Evolutionary conservation across 306 rosid genomes (phyloP).

Genomic region (Castanopsis chinensis): DNA sequence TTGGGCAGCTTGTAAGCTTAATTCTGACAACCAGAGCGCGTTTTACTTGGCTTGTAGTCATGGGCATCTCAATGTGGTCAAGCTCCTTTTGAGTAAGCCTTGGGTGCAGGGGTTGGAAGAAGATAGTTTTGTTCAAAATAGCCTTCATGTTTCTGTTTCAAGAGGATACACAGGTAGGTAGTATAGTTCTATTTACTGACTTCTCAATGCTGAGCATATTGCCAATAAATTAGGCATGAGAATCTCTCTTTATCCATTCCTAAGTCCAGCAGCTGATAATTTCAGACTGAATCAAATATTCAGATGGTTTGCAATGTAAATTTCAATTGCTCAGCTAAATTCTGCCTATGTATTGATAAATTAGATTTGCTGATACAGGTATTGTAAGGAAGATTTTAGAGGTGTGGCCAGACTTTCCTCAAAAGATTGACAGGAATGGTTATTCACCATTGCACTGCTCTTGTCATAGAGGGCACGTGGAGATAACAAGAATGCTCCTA

Average conservation of each 20-base stretch:
- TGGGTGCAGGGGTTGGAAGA: constrained; percentile 29
- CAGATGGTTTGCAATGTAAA: not conserved
- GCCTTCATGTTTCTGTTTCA: constrained; percentile 50
- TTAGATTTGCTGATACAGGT: constrained; percentile 38
- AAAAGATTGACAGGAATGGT: constrained; percentile 45
- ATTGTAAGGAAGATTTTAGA: constrained; percentile 54
- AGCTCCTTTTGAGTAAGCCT: constrained; percentile 36
- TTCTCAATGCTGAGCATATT: not conserved
- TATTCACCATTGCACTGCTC: constrained; percentile 59
- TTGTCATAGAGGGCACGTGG: constrained; percentile 39
- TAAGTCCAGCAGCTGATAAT: not conserved
- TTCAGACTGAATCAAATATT: not conserved
- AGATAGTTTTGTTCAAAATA: constrained; percentile 39
- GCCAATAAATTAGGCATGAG: not conserved
- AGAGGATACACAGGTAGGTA: constrained; percentile 54
- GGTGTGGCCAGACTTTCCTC: constrained; percentile 37
- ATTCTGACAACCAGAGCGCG: constrained; percentile 33
- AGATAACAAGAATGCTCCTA: constrained; percentile 51
- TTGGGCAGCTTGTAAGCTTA: constrained; percentile 38
- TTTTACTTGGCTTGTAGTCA: constrained; percentile 47
- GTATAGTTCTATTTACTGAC: not conserved
- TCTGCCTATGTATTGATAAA: not conserved
- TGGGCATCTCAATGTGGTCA: constrained; percentile 59
- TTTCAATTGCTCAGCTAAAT: not conserved
- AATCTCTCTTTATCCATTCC: not conserved